These are phyloP conservation scores for Clohesyomyces aquaticus DNA, from an alignment of 495 filamentous ascomycete genomes.

Conservation along the genomic window DNA sequence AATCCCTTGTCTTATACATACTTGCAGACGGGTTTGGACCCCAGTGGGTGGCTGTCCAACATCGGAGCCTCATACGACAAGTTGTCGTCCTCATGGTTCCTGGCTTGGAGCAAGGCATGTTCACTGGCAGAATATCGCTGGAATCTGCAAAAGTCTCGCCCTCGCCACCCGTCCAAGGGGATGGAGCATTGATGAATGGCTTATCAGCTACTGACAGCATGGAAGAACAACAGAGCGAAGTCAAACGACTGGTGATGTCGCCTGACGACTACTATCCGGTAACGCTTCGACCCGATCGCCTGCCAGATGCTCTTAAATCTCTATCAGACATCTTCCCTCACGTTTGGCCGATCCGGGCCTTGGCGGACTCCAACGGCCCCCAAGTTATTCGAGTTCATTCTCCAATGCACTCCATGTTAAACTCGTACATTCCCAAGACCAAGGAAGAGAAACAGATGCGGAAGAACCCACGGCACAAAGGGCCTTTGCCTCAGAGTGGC, in stretches of 20 bases:
- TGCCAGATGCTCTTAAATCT: constrained; percentile 67
- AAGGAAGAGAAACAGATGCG: constrained; percentile 60
- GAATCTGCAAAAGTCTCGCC: constrained; percentile 6
- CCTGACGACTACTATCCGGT: constrained; percentile 74
- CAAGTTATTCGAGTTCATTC: constrained; percentile 80
- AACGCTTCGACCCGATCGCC: constrained; percentile 59
- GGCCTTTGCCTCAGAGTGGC: constrained; percentile 59
- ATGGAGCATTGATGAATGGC: neutral
- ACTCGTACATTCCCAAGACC: constrained; percentile 66
- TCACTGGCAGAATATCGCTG: constrained; percentile 60
- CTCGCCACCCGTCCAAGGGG: neutral
- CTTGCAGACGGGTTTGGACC: constrained; percentile 82
- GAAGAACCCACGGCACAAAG: constrained; percentile 55
- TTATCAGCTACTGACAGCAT: neutral
- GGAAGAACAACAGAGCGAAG: neutral
- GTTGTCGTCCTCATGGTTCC: constrained; percentile 94
- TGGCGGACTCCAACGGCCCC: constrained; percentile 65
- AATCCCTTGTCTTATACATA: constrained; percentile 82
- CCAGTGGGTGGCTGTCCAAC: constrained; percentile 81
- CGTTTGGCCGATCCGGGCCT: constrained; percentile 84
- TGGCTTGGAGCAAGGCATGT: constrained; percentile 87
- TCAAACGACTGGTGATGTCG: constrained; percentile 22
- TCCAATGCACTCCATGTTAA: constrained; percentile 77
- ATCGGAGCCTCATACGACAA: constrained; percentile 76
- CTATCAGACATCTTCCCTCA: constrained; percentile 83